These are phyloP conservation scores for Lablab purpureus DNA, from an alignment of 306 rosid genomes.

Conservation along the genomic window DNA sequence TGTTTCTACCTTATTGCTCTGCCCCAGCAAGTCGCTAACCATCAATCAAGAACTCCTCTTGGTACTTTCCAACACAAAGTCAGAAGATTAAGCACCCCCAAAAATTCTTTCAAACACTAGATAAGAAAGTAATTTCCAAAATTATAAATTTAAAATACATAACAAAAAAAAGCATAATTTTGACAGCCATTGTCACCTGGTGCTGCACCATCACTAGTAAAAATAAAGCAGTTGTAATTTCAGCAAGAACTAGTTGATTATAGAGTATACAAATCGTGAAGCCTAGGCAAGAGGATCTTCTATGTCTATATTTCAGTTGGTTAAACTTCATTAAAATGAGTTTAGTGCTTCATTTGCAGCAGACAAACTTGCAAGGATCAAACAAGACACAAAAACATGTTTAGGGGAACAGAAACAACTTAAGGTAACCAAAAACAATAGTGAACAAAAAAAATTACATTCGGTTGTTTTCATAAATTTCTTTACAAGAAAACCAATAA, in stretches of 20 bases:
- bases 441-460: background rate
- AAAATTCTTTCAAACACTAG: background rate
- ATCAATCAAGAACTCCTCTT: background rate
- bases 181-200: background rate
- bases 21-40: background rate
- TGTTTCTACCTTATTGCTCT: background rate
- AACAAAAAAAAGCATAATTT: constrained; percentile 16
- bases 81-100: background rate
- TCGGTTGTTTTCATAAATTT: constrained; percentile 9
- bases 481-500: constrained; percentile 18
- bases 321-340: constrained; percentile 1
- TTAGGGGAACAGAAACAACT: constrained; percentile 11
- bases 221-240: background rate
- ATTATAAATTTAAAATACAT: background rate
- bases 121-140: background rate
- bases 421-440: background rate
- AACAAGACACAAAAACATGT: background rate
- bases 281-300: constrained; percentile 1
- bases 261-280: background rate
- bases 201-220: background rate
- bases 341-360: constrained; percentile 20
- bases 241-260: background rate
- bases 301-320: background rate
- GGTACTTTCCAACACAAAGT: background rate
- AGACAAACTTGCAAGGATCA: constrained; percentile 6